These are phyloP conservation scores for Beauveria pseudobassiana DNA, from an alignment of 2,329 filamentous ascomycete species.

Conservation along the genomic window DNA sequence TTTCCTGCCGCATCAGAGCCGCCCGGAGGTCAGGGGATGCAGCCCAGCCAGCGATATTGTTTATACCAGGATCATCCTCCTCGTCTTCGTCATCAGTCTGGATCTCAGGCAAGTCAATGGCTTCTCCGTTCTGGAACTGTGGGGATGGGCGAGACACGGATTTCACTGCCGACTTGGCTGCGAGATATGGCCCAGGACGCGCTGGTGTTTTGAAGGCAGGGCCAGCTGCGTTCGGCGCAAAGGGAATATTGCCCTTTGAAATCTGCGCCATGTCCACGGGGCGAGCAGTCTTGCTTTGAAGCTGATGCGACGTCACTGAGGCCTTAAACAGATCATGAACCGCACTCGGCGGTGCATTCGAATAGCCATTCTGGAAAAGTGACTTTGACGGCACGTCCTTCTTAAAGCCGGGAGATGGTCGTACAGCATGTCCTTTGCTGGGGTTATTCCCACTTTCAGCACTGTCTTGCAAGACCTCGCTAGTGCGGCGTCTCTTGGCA, in stretches of 20 bases:
- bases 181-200: slow-evolving; percentile 37
- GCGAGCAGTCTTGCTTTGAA: slow-evolving; percentile 55
- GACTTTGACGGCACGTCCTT: slow-evolving; percentile 61
- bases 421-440: slow-evolving; percentile 76
- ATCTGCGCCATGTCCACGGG: slow-evolving; percentile 82
- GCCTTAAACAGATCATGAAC: slow-evolving; percentile 57
- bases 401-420: slow-evolving; percentile 63
- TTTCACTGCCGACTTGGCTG: slow-evolving; percentile 51
- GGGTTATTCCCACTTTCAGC: slow-evolving; percentile 49
- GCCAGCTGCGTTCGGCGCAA: slow-evolving; percentile 59
- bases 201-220: slow-evolving; percentile 63
- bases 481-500: slow-evolving; percentile 71
- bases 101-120: slow-evolving; percentile 89
- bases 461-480: slow-evolving; percentile 62
- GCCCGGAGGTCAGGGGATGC: slow-evolving; percentile 75
- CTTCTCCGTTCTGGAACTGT: slow-evolving; percentile 80
- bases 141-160: slow-evolving; percentile 64
- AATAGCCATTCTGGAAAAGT: slow-evolving; percentile 53
- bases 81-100: slow-evolving; percentile 90
- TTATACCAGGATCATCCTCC: slow-evolving; percentile 52
- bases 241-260: slow-evolving; percentile 82
- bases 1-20: slow-evolving; percentile 73
- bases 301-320: slow-evolving; percentile 59
- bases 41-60: slow-evolving; percentile 69
- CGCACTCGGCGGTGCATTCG: slow-evolving; percentile 46